phyloP scores from a whole-genome alignment of 176 grass and related monocot species.

The Rhynchospora pubera region DNA sequence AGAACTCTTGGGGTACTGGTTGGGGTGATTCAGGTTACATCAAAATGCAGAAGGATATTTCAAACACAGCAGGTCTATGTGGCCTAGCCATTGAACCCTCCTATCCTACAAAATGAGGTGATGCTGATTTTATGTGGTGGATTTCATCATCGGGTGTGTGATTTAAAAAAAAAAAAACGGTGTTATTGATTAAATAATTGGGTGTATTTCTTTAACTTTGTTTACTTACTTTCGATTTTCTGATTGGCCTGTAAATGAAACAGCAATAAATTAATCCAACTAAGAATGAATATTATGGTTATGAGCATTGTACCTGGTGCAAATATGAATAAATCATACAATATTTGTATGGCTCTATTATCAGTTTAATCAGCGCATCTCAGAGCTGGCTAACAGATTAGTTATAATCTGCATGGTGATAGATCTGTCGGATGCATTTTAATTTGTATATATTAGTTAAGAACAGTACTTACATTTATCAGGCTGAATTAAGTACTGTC shows the following conservation, averaged over 20 bases:
- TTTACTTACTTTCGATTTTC: neutral
- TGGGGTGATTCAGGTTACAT: slow-evolving; percentile 1
- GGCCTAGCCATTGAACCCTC: slow-evolving; percentile 12
- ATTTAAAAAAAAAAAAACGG: neutral
- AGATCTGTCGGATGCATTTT: too few relatives aligned
- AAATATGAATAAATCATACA: too few relatives aligned
- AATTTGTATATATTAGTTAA: too few relatives aligned
- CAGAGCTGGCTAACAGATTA: too few relatives aligned
- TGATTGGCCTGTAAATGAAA: neutral
- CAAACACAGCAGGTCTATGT: neutral
- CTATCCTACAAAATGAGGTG: slow-evolving; percentile 4
- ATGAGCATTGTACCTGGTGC: too few relatives aligned
- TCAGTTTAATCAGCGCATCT: too few relatives aligned
- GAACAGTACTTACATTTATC: too few relatives aligned
- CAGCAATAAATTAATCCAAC: neutral
- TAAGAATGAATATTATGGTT: neutral
- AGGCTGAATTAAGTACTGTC: too few relatives aligned
- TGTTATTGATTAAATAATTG: neutral
- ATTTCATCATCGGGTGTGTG: neutral
- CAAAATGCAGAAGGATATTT: slow-evolving; percentile 9
- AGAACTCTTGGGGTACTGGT: slow-evolving; percentile 15
- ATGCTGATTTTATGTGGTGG: neutral
- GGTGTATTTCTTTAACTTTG: neutral
- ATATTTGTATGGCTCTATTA: too few relatives aligned
- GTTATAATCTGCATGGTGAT: too few relatives aligned